Percentiles rank a stretch among this genome's conserved stretches.
Conservation (phyloP, 768 basidiomycete genomes). For the Psilocybe azurescens region DNA sequence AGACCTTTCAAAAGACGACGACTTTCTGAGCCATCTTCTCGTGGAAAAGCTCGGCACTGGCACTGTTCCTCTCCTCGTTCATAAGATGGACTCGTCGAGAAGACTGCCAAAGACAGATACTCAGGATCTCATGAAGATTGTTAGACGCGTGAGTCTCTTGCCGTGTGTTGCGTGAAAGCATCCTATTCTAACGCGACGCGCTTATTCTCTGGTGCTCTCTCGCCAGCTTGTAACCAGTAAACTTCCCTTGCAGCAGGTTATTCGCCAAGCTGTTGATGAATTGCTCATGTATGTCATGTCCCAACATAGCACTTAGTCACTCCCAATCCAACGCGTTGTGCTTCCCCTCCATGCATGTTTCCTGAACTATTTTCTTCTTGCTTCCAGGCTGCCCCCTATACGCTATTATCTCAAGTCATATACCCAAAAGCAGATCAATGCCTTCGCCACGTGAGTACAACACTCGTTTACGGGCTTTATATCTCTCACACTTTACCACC, state of each 20-base stretch:
- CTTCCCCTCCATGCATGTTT: slow-evolving; percentile 12
- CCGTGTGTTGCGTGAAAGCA: slow-evolving; percentile 21
- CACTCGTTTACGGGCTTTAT: slow-evolving; percentile 28
- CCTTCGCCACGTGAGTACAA: slow-evolving; percentile 85
- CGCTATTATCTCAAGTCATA: slow-evolving; percentile 79
- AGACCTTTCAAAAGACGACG: slow-evolving; percentile 90
- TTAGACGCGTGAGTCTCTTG: slow-evolving; percentile 69
- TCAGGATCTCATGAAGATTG: slow-evolving; percentile 68
- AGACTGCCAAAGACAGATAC: slow-evolving; percentile 79
- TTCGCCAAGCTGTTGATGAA: slow-evolving; percentile 78
- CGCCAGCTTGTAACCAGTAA: slow-evolving; percentile 60
- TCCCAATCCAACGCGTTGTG: slow-evolving; percentile 25
- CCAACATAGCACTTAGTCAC: slow-evolving; percentile 27
- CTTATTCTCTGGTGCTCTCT: background rate
- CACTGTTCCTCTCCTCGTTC: slow-evolving; percentile 78
- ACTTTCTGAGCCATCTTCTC: slow-evolving; percentile 88
- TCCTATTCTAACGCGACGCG: slow-evolving; percentile 18
- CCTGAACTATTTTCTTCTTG: slow-evolving; percentile 19
- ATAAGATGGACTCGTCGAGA: slow-evolving; percentile 86
- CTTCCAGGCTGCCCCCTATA: slow-evolving; percentile 68
- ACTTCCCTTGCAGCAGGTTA: slow-evolving; percentile 57
- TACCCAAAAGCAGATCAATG: slow-evolving; percentile 86
- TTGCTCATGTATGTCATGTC: slow-evolving; percentile 73
- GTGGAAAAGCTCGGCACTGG: slow-evolving; percentile 90
- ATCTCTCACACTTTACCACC: slow-evolving; percentile 27